phyloP scores from a whole-genome alignment of 2,329 filamentous ascomycete genomes.

The Pseudomassariella vexata region DNA sequence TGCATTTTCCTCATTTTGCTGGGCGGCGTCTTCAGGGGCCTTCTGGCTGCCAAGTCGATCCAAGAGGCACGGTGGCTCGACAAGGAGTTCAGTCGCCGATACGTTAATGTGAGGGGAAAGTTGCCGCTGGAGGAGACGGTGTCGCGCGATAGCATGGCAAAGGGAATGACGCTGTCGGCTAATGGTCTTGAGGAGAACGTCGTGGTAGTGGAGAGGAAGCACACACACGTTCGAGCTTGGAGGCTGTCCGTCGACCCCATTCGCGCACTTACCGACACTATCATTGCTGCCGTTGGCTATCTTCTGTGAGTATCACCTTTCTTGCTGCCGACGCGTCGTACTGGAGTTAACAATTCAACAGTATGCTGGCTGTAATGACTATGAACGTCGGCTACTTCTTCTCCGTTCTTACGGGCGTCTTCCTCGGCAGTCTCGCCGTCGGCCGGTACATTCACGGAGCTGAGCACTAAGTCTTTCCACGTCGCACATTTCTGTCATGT shows the following conservation, averaged over 20 bases:
- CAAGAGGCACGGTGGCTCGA: constrained; percentile 62
- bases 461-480: constrained; percentile 42
- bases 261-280: constrained; percentile 22
- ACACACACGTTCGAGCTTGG: constrained; percentile 60
- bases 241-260: constrained; percentile 61
- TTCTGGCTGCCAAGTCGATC: constrained; percentile 66
- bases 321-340: not conserved
- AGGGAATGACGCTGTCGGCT: constrained; percentile 61
- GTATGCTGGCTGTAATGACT: constrained; percentile 28
- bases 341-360: constrained; percentile 33
- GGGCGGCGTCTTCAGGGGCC: constrained; percentile 59
- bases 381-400: constrained; percentile 27
- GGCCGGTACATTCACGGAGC: constrained; percentile 58
- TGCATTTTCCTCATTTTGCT: constrained; percentile 87
- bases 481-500: too few relatives aligned
- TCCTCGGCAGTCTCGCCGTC: constrained; percentile 78
- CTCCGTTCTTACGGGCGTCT: constrained; percentile 39
- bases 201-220: constrained; percentile 59
- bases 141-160: constrained; percentile 53
- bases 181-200: constrained; percentile 80
- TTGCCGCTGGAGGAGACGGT: constrained; percentile 53
- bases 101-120: constrained; percentile 66
- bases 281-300: constrained; percentile 23
- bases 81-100: constrained; percentile 66
- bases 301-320: constrained; percentile 21